Base-by-base conservation (phyloP, 1,284 basidiomycete species). In the Rhodofomes roseus region DNA sequence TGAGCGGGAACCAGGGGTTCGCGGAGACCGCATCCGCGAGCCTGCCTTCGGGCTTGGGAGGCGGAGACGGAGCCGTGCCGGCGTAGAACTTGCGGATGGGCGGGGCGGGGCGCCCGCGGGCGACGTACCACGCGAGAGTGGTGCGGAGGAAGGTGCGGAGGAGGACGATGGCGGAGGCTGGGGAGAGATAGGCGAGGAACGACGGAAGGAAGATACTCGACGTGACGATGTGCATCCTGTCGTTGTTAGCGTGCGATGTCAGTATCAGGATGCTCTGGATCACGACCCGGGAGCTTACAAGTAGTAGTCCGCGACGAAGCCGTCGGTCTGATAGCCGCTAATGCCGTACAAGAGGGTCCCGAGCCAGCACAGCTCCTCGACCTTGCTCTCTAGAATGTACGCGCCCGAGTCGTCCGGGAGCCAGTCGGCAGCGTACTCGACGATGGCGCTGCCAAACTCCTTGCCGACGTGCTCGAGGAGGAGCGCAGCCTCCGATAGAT, bases 1-100 rank as follows among this genome's bases (percentile, higher is more conserved):
- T 62, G 56, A 89, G 71, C n/a, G 81, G 76, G 22, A 81, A 72
- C 86, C 85, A 88, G 3, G 79, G 70, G 62, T 85, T 81, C 18
- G 80, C 79, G 1, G 71, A 70, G 7, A 71, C 65, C 1, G 68
- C 63, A 0, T 70, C 63, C 12, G 75, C 74, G 29, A 79, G 72
- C 4, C 74, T 71, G 27, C 69, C 71, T 11, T 69, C 62, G 0
- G 72, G 66, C 3, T 77, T 72, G 16, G 63, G 64, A 2, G 68
- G 62, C 4, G 75, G 73, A n/a, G 74, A 73, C 14, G 74, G 70
- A 18, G 63, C 62, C 39, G 34, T 69, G 11, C 40, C 41, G 2
- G 51, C 59, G 63, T 72, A 81, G 66, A 82, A 81, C 0, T 63
- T 69, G 23, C 64, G 63, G 55, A 81, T 65, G 20, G 74, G 66